Percentiles rank a stretch among this genome's conserved stretches.
Conservation (phyloP, 1,284 basidiomycete genomes). For the Microbotryomycetes sp. region DNA sequence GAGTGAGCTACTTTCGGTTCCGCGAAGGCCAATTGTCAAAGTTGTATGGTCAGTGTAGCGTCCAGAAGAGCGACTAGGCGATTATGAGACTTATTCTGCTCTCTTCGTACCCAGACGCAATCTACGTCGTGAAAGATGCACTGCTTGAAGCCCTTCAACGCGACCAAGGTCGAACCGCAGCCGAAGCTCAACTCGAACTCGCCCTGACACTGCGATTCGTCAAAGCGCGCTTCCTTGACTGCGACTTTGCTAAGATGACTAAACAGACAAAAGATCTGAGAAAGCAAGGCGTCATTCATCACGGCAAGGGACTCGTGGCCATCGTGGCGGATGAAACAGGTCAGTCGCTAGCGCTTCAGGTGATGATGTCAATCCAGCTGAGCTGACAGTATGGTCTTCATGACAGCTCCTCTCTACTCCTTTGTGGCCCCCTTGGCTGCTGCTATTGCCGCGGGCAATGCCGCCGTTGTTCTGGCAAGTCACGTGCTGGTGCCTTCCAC, state of each 20-base stretch:
- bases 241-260: neutral
- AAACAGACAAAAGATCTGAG: neutral
- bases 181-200: conserved; percentile 3
- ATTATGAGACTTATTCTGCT: neutral
- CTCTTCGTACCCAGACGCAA: neutral
- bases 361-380: neutral
- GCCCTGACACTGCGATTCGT: neutral
- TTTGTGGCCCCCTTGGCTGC: conserved; percentile 1
- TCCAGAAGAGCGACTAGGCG: neutral
- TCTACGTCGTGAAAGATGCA: neutral
- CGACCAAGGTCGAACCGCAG: neutral
- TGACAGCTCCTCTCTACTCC: conserved; percentile 4
- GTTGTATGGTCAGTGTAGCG: conserved; percentile 2
- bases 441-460: conserved; percentile 3
- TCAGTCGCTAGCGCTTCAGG: neutral
- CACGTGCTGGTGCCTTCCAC: neutral
- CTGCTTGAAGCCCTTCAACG: neutral
- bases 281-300: neutral
- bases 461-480: neutral
- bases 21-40: conserved; percentile 5
- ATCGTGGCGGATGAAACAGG: neutral
- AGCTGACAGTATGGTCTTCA: neutral
- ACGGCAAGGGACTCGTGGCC: neutral
- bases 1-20: conserved; percentile 1
- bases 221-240: neutral